Base-by-base conservation (phyloP, 73 alveolate species). In the Blepharisma stoltei region DNA sequence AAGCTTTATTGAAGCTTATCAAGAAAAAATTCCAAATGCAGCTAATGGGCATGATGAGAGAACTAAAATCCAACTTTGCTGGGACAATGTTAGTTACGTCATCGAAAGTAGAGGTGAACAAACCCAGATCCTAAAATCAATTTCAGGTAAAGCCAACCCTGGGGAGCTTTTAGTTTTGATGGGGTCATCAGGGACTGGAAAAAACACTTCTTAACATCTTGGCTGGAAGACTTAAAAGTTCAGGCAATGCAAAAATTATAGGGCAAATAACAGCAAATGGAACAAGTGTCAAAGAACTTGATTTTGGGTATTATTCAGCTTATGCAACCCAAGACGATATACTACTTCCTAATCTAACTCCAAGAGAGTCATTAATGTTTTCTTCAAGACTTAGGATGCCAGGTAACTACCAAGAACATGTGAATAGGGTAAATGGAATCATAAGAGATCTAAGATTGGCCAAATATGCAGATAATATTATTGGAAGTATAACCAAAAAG, bases 171-270 rank as follows among this genome's bases (percentile, higher is more conserved):
- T 25, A 18, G 73, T 83, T 6, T 54, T 85, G 14, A 55, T 85
- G 81, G 95, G 95, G 18, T 67, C 95, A 18, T 85, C 92, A 27
- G 95, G 95, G n/a, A 82, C 92, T n/a, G 95, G 95, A 23, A 88
- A 88, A 52, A 6, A 54, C 95, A 3, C 83, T 88, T 21, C 78
- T 88, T 21, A 88, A 85, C 76, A 68, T 88, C 14, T 76, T 88
- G 52, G 67, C 86, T 23, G 47, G 69, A 23, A 54, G 88, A 43
- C 49, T 81, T 11, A 23, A 21, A 6, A 52, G 55, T 9, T 44
- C 68, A 18, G 53, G 52, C 27, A 81, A 71, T 9, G 78, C 47
- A n/a, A 14, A 54, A 6, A 20, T 71, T 6, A 48, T 37, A 25
- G 92, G 86, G 1, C 46, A 70, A 70, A 70, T 81, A 20, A 14